A percentile compares a stretch with the other conserved stretches of the same genome.
Evolutionary conservation across 2,329 filamentous ascomycete genomes (phyloP).

Genomic region (Knufia fluminis): DNA sequence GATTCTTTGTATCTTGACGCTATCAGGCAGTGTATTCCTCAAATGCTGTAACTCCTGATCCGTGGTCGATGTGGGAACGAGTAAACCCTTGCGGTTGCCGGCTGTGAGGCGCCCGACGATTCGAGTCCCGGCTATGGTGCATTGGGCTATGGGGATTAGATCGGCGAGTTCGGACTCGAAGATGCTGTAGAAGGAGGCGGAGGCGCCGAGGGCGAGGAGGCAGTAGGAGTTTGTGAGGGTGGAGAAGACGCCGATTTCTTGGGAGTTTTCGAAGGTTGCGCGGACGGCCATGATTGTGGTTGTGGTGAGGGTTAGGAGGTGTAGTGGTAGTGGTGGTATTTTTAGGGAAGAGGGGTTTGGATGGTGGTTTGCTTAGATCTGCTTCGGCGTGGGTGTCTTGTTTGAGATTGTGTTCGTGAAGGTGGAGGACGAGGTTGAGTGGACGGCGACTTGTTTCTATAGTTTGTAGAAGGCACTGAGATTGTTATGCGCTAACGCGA

Average conservation of each 20-base stretch:
- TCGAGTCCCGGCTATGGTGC: conserved; percentile 89
- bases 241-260: conserved; percentile 81
- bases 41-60: conserved; percentile 98
- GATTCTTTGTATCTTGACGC: conserved; percentile 90
- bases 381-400: no score
- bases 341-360: not conserved
- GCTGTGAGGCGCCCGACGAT: conserved; percentile 94
- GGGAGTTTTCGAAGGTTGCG: conserved; percentile 43
- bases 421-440: no score
- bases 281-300: conserved; percentile 36
- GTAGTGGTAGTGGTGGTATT: not conserved
- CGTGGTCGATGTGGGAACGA: conserved; percentile 90
- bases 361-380: not conserved
- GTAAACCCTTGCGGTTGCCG: conserved; percentile 91
- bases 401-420: no score
- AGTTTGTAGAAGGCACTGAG: no score
- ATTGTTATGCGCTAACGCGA: no score
- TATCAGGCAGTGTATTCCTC: conserved; percentile 85
- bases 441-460: no score
- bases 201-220: conserved; percentile 85
- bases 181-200: conserved; percentile 98
- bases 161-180: conserved; percentile 98
- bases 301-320: not conserved
- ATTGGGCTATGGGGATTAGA: conserved; percentile 92
- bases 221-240: conserved; percentile 97